A percentile compares a stretch with the other conserved stretches of the same genome.
These are phyloP conservation scores for Hemisphaericaspora lyxosophila DNA, from an alignment of 1,139 yeast species.

Conservation along the genomic window DNA sequence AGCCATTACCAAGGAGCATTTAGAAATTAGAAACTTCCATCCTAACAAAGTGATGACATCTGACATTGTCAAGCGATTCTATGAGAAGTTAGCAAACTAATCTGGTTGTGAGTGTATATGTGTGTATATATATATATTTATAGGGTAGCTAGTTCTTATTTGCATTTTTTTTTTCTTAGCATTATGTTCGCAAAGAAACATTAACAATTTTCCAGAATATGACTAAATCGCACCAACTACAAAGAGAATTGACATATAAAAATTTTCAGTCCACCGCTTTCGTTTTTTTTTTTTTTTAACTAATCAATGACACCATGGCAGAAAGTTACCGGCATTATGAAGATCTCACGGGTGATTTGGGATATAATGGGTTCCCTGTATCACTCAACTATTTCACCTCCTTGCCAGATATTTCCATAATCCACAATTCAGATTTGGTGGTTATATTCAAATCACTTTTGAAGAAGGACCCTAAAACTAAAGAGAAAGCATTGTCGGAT, in stretches of 20 bases:
- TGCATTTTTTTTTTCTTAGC: too few relatives aligned
- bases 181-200: too few relatives aligned
- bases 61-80: conserved; percentile 9
- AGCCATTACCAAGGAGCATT: conserved; percentile 71
- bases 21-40: conserved; percentile 74
- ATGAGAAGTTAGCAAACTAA: conserved; percentile 5
- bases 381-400: conserved; percentile 77
- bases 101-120: background rate
- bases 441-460: conserved; percentile 70
- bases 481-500: conserved; percentile 73
- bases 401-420: conserved; percentile 63
- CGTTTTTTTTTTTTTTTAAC: too few relatives aligned
- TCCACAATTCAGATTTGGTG: conserved; percentile 59
- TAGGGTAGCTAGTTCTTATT: too few relatives aligned
- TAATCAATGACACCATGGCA: too few relatives aligned
- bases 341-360: conserved; percentile 27
- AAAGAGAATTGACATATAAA: too few relatives aligned
- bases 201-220: too few relatives aligned
- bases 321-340: too few relatives aligned
- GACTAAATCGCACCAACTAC: too few relatives aligned
- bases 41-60: conserved; percentile 12
- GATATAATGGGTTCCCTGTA: conserved; percentile 61
- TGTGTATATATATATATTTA: background rate
- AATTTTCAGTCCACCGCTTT: too few relatives aligned
- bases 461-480: conserved; percentile 80